Evolutionary conservation across 192 early-diverging fungal genomes (phyloP).

Genomic region (Backusella mclennaniae): DNA sequence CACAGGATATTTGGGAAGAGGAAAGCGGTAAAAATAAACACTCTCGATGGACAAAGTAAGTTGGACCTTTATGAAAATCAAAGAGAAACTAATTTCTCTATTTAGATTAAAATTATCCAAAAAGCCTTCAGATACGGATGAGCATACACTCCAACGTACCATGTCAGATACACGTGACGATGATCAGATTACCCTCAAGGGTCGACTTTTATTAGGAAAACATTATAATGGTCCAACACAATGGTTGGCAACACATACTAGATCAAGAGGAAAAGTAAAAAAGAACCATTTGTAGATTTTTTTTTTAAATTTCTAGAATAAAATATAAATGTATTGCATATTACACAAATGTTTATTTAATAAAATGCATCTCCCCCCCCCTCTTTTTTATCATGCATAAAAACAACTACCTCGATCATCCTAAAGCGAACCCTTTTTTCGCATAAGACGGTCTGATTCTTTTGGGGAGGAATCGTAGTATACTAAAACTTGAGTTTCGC

Average conservation of each 20-base stretch:
- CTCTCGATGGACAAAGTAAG: constrained; percentile 1
- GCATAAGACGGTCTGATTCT: neutral
- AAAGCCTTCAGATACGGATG: neutral
- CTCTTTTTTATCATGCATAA: too few relatives aligned
- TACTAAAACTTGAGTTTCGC: neutral
- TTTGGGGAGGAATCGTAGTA: neutral
- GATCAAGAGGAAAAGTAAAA: neutral
- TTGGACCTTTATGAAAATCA: too few relatives aligned
- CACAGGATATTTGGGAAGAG: constrained; percentile 1
- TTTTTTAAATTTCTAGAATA: too few relatives aligned
- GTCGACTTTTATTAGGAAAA: constrained; percentile 34
- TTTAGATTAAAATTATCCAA: neutral
- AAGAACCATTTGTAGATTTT: neutral
- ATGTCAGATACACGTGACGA: neutral
- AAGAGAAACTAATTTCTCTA: neutral
- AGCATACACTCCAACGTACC: neutral
- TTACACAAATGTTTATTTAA: neutral
- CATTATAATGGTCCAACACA: constrained; percentile 26
- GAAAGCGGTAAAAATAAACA: neutral
- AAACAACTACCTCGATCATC: neutral
- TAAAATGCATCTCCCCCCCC: neutral
- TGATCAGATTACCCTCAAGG: constrained; percentile 20
- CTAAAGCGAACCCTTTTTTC: neutral
- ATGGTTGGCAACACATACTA: neutral
- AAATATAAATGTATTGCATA: neutral